A percentile compares a stretch with the other conserved stretches of the same genome.
phyloP scores from a whole-genome alignment of 345 rosid genomes.

The Salix dunnii region DNA sequence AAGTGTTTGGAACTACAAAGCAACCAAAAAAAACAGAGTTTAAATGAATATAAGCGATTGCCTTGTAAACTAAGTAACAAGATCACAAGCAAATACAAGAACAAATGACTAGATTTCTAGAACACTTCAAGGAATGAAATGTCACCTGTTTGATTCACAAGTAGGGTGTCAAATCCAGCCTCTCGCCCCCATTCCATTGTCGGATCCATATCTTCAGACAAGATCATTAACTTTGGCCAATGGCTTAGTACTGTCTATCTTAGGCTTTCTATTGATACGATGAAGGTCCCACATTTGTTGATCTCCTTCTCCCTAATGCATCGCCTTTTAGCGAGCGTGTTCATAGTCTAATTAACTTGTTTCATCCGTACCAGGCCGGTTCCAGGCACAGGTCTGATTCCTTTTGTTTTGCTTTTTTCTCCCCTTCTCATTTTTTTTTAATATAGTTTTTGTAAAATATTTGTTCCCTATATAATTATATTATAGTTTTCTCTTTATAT shows the following conservation, averaged over 20 bases:
- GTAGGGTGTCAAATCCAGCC: conserved; percentile 26
- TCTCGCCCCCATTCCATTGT: conserved; percentile 28
- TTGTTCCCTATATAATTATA: too few relatives aligned
- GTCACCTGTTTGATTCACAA: conserved; percentile 32
- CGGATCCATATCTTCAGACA: conserved; percentile 31
- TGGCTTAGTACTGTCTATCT: background rate
- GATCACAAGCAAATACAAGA: background rate
- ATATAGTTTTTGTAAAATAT: too few relatives aligned
- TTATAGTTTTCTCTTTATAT: too few relatives aligned
- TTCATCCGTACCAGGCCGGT: too few relatives aligned
- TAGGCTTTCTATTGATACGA: background rate
- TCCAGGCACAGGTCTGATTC: too few relatives aligned
- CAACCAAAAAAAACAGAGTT: too few relatives aligned
- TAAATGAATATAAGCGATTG: too few relatives aligned
- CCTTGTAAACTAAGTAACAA: too few relatives aligned
- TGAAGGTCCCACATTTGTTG: background rate
- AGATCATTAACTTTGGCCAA: background rate
- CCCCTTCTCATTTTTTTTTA: too few relatives aligned
- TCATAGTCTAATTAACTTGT: too few relatives aligned
- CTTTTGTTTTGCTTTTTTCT: too few relatives aligned
- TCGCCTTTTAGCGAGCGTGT: background rate
- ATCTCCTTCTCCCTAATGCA: background rate
- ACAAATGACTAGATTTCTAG: background rate
- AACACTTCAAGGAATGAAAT: background rate
- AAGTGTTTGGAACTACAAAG: background rate